Evolutionary conservation across 768 basidiomycete species (phyloP).

Genomic region (Inosperma sp.): DNA sequence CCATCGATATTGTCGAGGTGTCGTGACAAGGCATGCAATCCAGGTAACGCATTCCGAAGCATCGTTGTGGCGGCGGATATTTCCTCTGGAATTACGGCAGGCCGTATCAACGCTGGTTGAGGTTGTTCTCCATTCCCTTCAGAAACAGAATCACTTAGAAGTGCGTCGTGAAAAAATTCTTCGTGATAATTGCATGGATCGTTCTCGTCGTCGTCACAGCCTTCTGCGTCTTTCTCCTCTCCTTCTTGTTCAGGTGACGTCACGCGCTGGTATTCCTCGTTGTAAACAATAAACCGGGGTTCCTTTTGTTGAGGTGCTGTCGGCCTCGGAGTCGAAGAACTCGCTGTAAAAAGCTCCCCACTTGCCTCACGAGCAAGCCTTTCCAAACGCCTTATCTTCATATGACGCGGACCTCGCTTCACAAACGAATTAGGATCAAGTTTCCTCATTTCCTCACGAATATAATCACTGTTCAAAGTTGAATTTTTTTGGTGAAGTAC

Average conservation of each 20-base stretch:
- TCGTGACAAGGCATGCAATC: conserved; percentile 9
- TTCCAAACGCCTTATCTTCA: conserved; percentile 6
- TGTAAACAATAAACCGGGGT: not conserved
- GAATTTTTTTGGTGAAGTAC: not conserved
- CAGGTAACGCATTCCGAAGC: conserved; percentile 10
- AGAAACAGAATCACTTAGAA: not conserved
- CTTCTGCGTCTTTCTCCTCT: too few species aligned
- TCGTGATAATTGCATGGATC: not conserved
- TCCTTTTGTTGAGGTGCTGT: not conserved
- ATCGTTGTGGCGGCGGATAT: not conserved
- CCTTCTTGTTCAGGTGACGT: too few species aligned
- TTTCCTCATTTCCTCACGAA: conserved; percentile 14
- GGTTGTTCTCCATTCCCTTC: not conserved
- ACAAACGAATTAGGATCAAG: conserved; percentile 13
- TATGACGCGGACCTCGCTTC: conserved; percentile 12
- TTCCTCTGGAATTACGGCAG: not conserved
- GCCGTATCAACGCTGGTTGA: not conserved
- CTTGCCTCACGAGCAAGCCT: not conserved
- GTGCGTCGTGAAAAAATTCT: not conserved
- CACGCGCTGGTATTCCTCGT: too few species aligned
- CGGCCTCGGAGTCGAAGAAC: not conserved
- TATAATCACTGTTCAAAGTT: conserved; percentile 12
- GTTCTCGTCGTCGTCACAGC: too few species aligned
- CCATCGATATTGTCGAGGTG: conserved; percentile 2
- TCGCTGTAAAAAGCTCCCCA: not conserved